Percentiles rank a stretch among this genome's conserved stretches.
phyloP scores from a whole-genome alignment of 2,329 filamentous ascomycete genomes.

The Emmonsiellopsis sp. region DNA sequence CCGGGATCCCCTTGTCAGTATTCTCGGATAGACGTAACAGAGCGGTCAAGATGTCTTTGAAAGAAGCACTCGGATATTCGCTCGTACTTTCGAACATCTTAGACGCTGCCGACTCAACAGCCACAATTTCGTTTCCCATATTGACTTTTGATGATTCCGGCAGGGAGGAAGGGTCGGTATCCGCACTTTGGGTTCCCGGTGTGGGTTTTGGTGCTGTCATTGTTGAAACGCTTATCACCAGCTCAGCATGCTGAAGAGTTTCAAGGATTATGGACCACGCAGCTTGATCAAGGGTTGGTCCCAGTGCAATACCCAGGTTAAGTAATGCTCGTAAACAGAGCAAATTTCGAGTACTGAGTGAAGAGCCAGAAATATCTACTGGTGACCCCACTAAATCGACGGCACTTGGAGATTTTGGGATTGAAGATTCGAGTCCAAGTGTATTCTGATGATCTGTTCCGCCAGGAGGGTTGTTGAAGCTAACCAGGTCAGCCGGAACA shows the following conservation, averaged over 20 bases:
- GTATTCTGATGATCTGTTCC: slow-evolving; percentile 15
- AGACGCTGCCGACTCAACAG: slow-evolving; percentile 78
- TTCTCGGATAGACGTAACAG: slow-evolving; percentile 59
- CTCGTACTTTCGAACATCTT: slow-evolving; percentile 84
- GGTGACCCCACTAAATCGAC: slow-evolving; percentile 18
- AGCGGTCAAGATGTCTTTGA: slow-evolving; percentile 65
- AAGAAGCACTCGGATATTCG: slow-evolving; percentile 77
- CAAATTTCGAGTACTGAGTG: slow-evolving; percentile 78
- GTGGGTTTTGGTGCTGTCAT: slow-evolving; percentile 17
- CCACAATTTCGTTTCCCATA: slow-evolving; percentile 70
- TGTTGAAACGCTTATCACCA: slow-evolving; percentile 54
- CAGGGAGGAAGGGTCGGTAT: slow-evolving; percentile 16
- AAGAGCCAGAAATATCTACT: slow-evolving; percentile 37
- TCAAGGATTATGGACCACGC: slow-evolving; percentile 87
- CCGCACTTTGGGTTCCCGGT: slow-evolving; percentile 18
- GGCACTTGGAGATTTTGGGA: slow-evolving; percentile 16
- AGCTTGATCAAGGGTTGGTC: slow-evolving; percentile 67
- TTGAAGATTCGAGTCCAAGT: slow-evolving; percentile 19
- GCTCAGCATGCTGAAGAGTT: slow-evolving; percentile 84
- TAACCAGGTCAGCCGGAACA: slow-evolving; percentile 62
- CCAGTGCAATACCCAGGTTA: slow-evolving; percentile 91
- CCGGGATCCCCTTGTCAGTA: slow-evolving; percentile 36
- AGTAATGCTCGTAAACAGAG: slow-evolving; percentile 81
- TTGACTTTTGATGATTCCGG: slow-evolving; percentile 48
- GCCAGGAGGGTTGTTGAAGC: slow-evolving; percentile 13